Percentiles rank a stretch among this genome's conserved stretches.
Conservation (phyloP, 2,329 filamentous ascomycete genomes). For the Aspergillus sp. region DNA sequence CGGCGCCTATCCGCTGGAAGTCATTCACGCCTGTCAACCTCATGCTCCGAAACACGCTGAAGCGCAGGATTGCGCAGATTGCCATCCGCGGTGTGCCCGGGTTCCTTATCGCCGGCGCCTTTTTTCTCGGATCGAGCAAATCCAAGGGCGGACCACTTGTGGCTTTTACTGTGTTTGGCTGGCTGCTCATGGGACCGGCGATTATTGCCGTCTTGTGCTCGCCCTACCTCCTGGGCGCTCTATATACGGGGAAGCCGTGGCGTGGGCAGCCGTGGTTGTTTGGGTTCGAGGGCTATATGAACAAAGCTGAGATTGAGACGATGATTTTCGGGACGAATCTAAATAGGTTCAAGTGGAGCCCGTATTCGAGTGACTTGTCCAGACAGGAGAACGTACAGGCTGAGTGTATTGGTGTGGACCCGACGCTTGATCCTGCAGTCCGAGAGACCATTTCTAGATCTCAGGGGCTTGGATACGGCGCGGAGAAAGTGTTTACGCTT, state of each 20-base stretch:
- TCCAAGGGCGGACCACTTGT: neutral
- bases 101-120: neutral
- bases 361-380: neutral
- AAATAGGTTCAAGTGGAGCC: constrained; percentile 38
- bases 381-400: neutral
- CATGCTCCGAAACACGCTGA: neutral
- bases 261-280: constrained; percentile 45
- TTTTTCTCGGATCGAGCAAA: neutral
- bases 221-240: constrained; percentile 35
- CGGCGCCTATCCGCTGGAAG: neutral
- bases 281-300: constrained; percentile 44
- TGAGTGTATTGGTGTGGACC: neutral
- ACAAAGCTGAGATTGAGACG: constrained; percentile 38
- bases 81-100: neutral
- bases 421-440: neutral
- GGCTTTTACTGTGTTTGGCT: neutral
- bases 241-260: constrained; percentile 33
- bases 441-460: neutral
- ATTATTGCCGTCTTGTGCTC: constrained; percentile 23
- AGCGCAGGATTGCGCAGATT: constrained; percentile 9
- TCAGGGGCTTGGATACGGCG: neutral
- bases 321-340: constrained; percentile 40
- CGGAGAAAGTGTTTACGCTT: constrained; percentile 34
- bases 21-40: neutral
- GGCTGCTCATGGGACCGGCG: neutral